Percentiles rank a stretch among this genome's conserved stretches.
These are phyloP conservation scores for Suillus cothurnatus DNA, from an alignment of 768 basidiomycete species.

Conservation along the genomic window DNA sequence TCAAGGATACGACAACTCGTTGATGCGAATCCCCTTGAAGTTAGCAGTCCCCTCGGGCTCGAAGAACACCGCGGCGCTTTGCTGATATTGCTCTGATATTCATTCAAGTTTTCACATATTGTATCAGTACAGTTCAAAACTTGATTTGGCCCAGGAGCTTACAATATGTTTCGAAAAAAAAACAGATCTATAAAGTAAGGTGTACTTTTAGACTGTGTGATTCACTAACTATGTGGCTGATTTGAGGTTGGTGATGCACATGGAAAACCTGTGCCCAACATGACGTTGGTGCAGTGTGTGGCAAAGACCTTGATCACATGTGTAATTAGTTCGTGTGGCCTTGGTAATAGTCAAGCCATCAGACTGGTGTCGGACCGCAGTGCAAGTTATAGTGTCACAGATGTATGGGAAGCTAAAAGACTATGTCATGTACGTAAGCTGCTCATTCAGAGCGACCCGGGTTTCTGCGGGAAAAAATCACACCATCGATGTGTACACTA, in stretches of 20 bases:
- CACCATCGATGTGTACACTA: no score
- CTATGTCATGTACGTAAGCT: no score
- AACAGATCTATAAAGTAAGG: no score
- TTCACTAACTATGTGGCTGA: background rate
- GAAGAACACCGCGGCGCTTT: no score
- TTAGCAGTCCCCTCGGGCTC: background rate
- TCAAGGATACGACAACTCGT: background rate
- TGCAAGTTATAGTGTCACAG: no score
- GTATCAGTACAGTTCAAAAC: background rate
- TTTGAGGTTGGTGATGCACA: background rate
- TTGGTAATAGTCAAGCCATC: no score
- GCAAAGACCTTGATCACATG: no score
- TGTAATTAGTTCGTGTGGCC: no score
- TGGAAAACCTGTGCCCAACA: background rate
- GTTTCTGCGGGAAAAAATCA: no score
- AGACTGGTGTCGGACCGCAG: no score
- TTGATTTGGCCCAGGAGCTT: background rate
- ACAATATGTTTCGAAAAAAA: background rate
- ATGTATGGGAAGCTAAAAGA: no score
- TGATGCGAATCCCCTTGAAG: background rate
- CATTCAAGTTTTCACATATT: background rate
- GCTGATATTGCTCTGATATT: background rate
- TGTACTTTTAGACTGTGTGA: background rate
- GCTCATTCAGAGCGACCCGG: no score
- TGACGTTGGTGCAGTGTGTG: background rate